Conservation (phyloP, 1,284 basidiomycete genomes). For the Marasmius oreades region DNA sequence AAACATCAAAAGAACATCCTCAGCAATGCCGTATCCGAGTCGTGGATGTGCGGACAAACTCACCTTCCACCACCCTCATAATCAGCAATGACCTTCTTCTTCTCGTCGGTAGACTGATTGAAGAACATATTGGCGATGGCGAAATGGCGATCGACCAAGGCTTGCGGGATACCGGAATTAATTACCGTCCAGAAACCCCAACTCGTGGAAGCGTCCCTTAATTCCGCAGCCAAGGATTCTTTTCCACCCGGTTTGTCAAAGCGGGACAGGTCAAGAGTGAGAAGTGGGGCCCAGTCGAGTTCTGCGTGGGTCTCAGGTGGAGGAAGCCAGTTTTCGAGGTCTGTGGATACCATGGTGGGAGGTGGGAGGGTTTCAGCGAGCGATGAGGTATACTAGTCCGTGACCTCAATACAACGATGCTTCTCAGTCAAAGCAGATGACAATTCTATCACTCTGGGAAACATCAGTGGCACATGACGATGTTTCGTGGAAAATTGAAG, state of each 20-base stretch:
- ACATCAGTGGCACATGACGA: background rate
- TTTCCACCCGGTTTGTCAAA: background rate
- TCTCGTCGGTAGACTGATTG: background rate
- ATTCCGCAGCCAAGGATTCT: background rate
- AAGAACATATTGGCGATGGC: background rate
- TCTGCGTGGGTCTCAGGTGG: background rate
- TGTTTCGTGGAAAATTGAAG: background rate
- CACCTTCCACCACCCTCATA: background rate
- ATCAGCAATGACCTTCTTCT: background rate
- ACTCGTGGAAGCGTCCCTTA: background rate
- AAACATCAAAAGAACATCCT: background rate
- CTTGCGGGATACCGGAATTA: background rate
- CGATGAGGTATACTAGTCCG: background rate
- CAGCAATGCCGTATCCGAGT: too few species aligned
- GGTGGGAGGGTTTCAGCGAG: too few species aligned
- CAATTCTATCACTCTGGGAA: background rate
- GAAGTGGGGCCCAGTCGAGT: background rate
- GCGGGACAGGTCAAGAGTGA: background rate
- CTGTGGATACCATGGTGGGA: background rate
- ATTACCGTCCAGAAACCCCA: slow-evolving; percentile 3
- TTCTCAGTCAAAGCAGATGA: background rate
- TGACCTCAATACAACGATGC: too few species aligned
- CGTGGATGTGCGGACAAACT: background rate
- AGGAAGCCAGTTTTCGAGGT: background rate
- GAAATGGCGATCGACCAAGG: background rate